Conservation (phyloP, 495 filamentous ascomycete genomes). For the Xylona heveae region DNA sequence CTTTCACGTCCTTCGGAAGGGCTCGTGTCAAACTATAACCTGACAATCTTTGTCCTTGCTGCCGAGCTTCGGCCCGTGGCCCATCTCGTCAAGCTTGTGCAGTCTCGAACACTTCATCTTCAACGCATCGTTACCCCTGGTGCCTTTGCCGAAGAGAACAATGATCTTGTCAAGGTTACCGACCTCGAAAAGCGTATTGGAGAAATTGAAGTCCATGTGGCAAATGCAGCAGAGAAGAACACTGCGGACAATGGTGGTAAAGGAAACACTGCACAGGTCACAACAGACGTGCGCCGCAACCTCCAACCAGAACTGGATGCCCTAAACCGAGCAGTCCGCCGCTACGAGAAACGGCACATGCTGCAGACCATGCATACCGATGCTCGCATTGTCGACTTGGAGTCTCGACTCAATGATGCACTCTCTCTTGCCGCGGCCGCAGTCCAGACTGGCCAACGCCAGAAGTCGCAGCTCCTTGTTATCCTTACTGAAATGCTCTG, state of each 20-base stretch:
- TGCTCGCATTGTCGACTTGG: slow-evolving; percentile 43
- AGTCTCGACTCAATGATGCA: slow-evolving; percentile 50
- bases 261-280: slow-evolving; percentile 26
- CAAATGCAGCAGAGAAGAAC: slow-evolving; percentile 11
- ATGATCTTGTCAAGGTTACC: slow-evolving; percentile 23
- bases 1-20: slow-evolving; percentile 70
- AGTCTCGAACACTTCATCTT: slow-evolving; percentile 59
- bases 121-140: slow-evolving; percentile 47
- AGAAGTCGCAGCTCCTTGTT: slow-evolving; percentile 11
- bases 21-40: slow-evolving; percentile 74
- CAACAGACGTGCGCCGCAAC: slow-evolving; percentile 35
- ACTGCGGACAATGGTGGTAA: slow-evolving; percentile 15
- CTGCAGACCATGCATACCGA: slow-evolving; percentile 55
- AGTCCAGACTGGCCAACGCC: slow-evolving; percentile 26
- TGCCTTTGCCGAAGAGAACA: slow-evolving; percentile 17
- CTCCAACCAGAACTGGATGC: slow-evolving; percentile 74
- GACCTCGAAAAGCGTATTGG: slow-evolving; percentile 43
- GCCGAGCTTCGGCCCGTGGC: slow-evolving; percentile 65
- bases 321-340: slow-evolving; percentile 68
- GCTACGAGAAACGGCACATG: slow-evolving; percentile 81
- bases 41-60: slow-evolving; percentile 82
- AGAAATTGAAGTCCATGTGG: slow-evolving; percentile 42
- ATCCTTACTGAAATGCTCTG: slow-evolving; percentile 5
- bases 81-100: slow-evolving; percentile 62
- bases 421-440: slow-evolving; percentile 59